Base-by-base conservation (phyloP, 2,329 filamentous ascomycete genomes). In the Calonectria fujianensis region DNA sequence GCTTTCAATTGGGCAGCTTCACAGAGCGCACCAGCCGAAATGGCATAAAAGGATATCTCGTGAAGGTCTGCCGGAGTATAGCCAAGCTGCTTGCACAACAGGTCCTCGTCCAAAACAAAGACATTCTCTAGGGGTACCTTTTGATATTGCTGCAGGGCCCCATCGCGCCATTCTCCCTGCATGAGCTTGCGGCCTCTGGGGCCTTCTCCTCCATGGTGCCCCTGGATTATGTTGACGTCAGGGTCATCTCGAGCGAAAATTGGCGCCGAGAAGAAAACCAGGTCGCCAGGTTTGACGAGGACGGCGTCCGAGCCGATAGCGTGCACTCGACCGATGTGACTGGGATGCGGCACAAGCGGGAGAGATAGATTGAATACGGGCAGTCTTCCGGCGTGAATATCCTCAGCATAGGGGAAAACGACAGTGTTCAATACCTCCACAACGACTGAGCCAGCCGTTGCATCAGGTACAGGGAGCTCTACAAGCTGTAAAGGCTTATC, bases 81-180 rank as follows among this genome's bases (percentile, higher is more conserved):
- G 18, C 52, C 52, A 13, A 57, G 31, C 3, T 57, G 52, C 18
- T 35, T 35, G 52, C 52, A 57, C 16, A 57, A 13, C 18, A 31
- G 7, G 1, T 57, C 52, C 29, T 57, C 52, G 20, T 57, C 16
- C 52, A 57, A 35, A 6, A 57, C 18, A n/a, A 57, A 57, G 18
- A 71, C 35, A 7, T 66, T 71, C 61, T 71, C 69, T 29, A 71
- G 69, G 27, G 69, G 59, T 27, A 71, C 69, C 35, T 66, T 66
- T 29, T 71, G 69, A 50, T 71, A 66, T 59, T 71, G 32, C 59
- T 71, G 69, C 16, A 71, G 27, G 14, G 69, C 59, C 5, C 69
- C 59, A 27, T 71, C 69, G 20, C 69, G 69, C 69, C 59, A 71
- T 20, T 71, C 69, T 37, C 69, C 69, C 37, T 71, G 69, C 69